Percentiles rank a stretch among this genome's conserved stretches.
These are phyloP conservation scores for Dichomitus squalens DNA, from an alignment of 1,284 basidiomycete species.

Conservation along the genomic window DNA sequence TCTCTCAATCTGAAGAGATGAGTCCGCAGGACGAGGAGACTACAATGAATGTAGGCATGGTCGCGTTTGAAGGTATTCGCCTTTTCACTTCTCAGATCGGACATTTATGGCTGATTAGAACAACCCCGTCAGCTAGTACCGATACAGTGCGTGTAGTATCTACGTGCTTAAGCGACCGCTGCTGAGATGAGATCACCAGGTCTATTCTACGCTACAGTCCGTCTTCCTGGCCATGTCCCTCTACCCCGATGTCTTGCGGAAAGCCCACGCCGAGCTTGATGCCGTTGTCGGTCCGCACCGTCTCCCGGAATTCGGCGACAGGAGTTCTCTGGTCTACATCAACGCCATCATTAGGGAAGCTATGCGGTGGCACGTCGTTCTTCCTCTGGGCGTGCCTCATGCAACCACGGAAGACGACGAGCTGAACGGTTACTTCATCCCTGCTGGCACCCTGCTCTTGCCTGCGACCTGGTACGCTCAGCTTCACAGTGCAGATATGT, in stretches of 20 bases:
- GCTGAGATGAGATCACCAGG: not conserved
- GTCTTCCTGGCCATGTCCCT: conserved; percentile 38
- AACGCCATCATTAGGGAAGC: conserved; percentile 27
- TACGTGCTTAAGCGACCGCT: too few species aligned
- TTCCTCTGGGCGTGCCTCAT: conserved; percentile 13
- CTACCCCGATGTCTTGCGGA: conserved; percentile 35
- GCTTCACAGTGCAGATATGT: too few species aligned
- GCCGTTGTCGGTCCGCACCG: conserved; percentile 27
- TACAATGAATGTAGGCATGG: too few species aligned
- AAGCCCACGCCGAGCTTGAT: conserved; percentile 35
- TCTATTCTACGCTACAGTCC: conserved; percentile 26
- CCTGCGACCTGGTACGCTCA: conserved; percentile 33
- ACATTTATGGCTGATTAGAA: too few species aligned
- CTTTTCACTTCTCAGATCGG: too few species aligned
- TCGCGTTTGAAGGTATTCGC: too few species aligned
- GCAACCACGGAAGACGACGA: conserved; percentile 17
- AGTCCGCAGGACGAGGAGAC: too few species aligned
- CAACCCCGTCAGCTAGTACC: not conserved
- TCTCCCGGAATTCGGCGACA: conserved; percentile 23
- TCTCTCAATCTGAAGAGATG: too few species aligned
- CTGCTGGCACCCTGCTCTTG: conserved; percentile 22
- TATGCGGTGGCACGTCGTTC: conserved; percentile 24
- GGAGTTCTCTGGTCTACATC: conserved; percentile 19
- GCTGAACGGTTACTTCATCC: conserved; percentile 26
- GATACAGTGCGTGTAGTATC: conserved; percentile 11